phyloP scores from a whole-genome alignment of 2,329 filamentous ascomycete species.

The Aspergillus pseudoterreus region DNA sequence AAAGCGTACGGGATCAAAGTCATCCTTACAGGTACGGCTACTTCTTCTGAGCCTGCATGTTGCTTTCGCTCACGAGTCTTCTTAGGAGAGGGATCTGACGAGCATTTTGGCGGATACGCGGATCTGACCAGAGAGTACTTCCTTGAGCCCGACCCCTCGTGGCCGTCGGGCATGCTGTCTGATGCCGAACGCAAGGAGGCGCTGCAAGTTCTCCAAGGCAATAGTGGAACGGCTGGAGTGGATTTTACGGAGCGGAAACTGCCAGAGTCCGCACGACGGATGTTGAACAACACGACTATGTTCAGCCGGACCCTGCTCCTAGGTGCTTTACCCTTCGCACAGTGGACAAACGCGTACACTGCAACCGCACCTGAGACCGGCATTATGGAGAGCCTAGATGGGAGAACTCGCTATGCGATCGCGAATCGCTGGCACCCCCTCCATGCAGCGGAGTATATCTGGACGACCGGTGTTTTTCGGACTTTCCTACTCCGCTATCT shows the following conservation, averaged over 20 bases:
- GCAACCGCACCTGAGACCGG: conserved; percentile 13
- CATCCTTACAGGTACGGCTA: conserved; percentile 46
- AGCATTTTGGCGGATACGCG: not conserved
- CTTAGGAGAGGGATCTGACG: not conserved
- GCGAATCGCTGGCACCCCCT: conserved; percentile 2
- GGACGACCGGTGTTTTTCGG: conserved; percentile 8
- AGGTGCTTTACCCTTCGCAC: conserved; percentile 34
- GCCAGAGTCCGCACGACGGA: conserved; percentile 28
- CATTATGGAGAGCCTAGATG: conserved; percentile 8
- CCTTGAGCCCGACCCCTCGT: conserved; percentile 45
- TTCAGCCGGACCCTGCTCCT: conserved; percentile 16
- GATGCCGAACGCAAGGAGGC: conserved; percentile 11
- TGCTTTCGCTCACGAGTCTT: not conserved
- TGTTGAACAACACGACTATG: conserved; percentile 40
- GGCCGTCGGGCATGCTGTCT: conserved; percentile 19
- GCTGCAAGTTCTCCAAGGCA: not conserved
- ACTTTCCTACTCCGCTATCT: conserved; percentile 16
- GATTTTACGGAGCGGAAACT: conserved; percentile 5
- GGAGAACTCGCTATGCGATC: not conserved
- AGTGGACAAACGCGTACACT: conserved; percentile 25
- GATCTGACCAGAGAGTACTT: conserved; percentile 43
- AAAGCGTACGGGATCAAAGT: conserved; percentile 50
- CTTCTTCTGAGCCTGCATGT: no score
- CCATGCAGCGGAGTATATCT: conserved; percentile 11
- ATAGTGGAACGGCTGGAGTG: conserved; percentile 5